Evolutionary conservation across 2,329 filamentous ascomycete species (phyloP), one percentile per base, ranked within the genome.

Genomic region (Eutypella sp.): DNA sequence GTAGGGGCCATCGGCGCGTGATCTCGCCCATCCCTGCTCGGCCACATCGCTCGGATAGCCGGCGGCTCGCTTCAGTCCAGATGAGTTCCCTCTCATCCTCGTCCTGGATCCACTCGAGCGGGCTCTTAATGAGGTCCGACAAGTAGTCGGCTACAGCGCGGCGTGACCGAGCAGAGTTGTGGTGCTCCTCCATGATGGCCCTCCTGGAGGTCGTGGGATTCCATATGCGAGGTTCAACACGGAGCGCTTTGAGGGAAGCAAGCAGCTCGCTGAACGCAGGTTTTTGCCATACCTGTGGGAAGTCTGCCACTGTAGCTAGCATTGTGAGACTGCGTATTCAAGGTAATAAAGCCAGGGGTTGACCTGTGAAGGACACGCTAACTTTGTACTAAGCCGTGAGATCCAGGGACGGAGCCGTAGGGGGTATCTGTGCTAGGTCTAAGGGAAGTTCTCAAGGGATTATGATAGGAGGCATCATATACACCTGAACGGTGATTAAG

Each of bases 1-100:
- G 56, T 51, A 81, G 78, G 2, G 75, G 75, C 78, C 78, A 82
- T 5, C 65, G 64, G 25, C 78, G 69, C 4, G 69, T 72, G 24
- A 82, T 73, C 47, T 80, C 76, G 13, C 78, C 76, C 76, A 82
- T 80, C 13, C 79, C 81, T 47, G 77, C 78, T 44, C 93, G 78
- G 1, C 93, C 93, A 50, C 90, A 95, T 15, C 92, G 78, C 66
- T 96, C 91, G 37, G 88, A 85, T 50, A 97, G 77, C 40, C 92
- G 78, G 48, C 78, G 78, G 55, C 89, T 90, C 2, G 92, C 90
- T 53, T 84, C 73, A 39, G 87, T 82, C 87, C 90, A 95, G 13
- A 95, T 67, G 5, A 67, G 59, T 61, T 92, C 88, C 58, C 76
- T 80, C 52, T 79, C 71, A 3, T 79, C 79, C 20, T 89, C 84